These are phyloP conservation scores for Bruguiera sexangula DNA, from an alignment of 345 rosid genomes.

Conservation along the genomic window DNA sequence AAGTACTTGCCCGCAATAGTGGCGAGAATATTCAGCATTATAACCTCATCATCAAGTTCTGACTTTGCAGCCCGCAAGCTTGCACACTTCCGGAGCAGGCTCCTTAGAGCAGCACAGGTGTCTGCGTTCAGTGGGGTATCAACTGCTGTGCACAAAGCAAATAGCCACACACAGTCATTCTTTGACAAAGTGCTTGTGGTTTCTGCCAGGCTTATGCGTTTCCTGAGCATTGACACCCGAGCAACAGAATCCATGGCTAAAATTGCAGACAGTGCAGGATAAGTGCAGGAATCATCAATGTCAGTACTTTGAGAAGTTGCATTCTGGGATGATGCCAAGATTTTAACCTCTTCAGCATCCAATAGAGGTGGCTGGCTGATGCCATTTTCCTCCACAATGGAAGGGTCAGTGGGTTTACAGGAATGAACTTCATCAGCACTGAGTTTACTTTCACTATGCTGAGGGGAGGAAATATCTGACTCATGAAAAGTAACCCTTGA, in stretches of 20 bases:
- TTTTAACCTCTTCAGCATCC: conserved; percentile 9
- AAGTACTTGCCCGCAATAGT: conserved; percentile 74
- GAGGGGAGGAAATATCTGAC: conserved; percentile 15
- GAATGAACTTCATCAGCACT: conserved; percentile 15
- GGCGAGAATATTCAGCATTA: conserved; percentile 71
- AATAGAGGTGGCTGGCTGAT: neutral
- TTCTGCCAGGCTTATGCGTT: conserved; percentile 52
- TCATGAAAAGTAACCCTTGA: conserved; percentile 10
- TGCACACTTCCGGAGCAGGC: conserved; percentile 74
- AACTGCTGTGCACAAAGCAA: conserved; percentile 69
- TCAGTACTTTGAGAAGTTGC: conserved; percentile 5
- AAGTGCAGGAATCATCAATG: conserved; percentile 22
- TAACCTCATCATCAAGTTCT: conserved; percentile 61
- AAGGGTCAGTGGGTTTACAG: neutral
- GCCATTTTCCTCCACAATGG: neutral
- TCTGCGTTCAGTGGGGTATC: conserved; percentile 72
- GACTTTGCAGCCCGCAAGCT: conserved; percentile 57
- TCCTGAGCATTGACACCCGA: conserved; percentile 60
- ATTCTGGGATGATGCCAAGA: neutral
- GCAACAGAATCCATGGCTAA: conserved; percentile 65
- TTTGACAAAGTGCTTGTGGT: conserved; percentile 32
- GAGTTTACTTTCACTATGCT: conserved; percentile 26
- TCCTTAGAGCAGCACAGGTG: conserved; percentile 61
- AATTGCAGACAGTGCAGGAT: conserved; percentile 48
- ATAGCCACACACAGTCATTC: conserved; percentile 62